These are phyloP conservation scores for Beauveria bassiana DNA, from an alignment of 2,329 filamentous ascomycete genomes.

Conservation along the genomic window DNA sequence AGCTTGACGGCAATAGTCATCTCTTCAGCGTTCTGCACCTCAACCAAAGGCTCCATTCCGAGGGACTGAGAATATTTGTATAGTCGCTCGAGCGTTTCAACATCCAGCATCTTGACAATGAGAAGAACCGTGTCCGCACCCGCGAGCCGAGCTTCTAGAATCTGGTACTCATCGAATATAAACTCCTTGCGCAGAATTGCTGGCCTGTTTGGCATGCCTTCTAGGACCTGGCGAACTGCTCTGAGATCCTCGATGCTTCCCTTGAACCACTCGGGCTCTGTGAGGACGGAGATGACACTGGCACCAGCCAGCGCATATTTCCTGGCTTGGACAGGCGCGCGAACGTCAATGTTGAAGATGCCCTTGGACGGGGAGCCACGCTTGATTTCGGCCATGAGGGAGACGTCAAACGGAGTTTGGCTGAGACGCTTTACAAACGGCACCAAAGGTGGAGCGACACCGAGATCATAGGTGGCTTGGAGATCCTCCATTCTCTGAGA, in stretches of 20 bases:
- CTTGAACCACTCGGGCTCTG: constrained; percentile 98
- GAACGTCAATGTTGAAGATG: constrained; percentile 79
- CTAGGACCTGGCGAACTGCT: constrained; percentile 78
- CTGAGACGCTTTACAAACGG: constrained; percentile 71
- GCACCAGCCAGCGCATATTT: constrained; percentile 91
- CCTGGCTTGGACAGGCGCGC: constrained; percentile 80
- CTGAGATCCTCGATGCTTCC: constrained; percentile 91
- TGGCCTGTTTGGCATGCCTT: constrained; percentile 84
- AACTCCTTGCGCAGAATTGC: constrained; percentile 94
- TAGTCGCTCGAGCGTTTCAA: constrained; percentile 62
- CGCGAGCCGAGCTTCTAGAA: constrained; percentile 84
- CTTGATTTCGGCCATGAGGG: constrained; percentile 96
- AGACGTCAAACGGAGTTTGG: constrained; percentile 78
- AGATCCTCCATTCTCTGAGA: constrained; percentile 78
- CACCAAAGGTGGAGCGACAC: constrained; percentile 76
- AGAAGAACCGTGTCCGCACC: constrained; percentile 91
- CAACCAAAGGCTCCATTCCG: constrained; percentile 95
- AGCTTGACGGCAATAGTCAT: constrained; percentile 83
- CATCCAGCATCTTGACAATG: constrained; percentile 96
- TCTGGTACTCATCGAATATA: constrained; percentile 96
- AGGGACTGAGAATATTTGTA: constrained; percentile 85
- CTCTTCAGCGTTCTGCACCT: constrained; percentile 90
- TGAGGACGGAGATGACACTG: constrained; percentile 96
- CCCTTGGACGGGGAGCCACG: constrained; percentile 94
- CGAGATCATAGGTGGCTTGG: constrained; percentile 77